These are phyloP conservation scores for Paramecium octaurelia DNA, from an alignment of 73 alveolate genomes.

Conservation along the genomic window DNA sequence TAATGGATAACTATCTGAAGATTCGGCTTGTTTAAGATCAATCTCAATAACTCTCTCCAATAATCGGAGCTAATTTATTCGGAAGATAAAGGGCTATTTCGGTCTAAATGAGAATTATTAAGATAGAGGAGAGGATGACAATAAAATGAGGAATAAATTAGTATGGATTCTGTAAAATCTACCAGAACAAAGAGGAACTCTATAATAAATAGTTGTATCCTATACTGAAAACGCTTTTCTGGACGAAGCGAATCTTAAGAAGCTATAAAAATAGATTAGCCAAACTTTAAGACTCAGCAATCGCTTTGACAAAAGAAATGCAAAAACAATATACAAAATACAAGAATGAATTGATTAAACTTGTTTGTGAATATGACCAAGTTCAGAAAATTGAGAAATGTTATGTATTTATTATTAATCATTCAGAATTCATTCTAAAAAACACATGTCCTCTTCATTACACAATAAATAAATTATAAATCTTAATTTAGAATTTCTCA, in stretches of 20 bases:
- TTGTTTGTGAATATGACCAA: background rate
- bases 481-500: background rate
- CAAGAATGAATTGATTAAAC: background rate
- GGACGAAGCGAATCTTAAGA: background rate
- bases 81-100: slow-evolving; percentile 10
- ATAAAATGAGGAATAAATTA: background rate
- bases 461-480: background rate
- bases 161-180: background rate
- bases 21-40: background rate
- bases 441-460: background rate
- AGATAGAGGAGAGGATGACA: slow-evolving; percentile 7
- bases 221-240: background rate
- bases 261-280: slow-evolving; percentile 5
- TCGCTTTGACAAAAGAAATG: slow-evolving; percentile 22
- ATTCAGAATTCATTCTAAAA: background rate
- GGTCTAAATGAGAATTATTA: background rate
- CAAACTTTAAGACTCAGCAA: background rate
- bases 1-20: slow-evolving; percentile 5
- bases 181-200: slow-evolving; percentile 13
- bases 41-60: slow-evolving; percentile 1
- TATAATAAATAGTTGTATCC: background rate
- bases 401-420: background rate
- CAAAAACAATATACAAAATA: slow-evolving; percentile 6
- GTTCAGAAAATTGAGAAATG: background rate
- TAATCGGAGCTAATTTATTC: background rate